A percentile compares a stretch with the other conserved stretches of the same genome.
Conservation (phyloP, 2,329 filamentous ascomycete genomes). For the Penicillium sp. region DNA sequence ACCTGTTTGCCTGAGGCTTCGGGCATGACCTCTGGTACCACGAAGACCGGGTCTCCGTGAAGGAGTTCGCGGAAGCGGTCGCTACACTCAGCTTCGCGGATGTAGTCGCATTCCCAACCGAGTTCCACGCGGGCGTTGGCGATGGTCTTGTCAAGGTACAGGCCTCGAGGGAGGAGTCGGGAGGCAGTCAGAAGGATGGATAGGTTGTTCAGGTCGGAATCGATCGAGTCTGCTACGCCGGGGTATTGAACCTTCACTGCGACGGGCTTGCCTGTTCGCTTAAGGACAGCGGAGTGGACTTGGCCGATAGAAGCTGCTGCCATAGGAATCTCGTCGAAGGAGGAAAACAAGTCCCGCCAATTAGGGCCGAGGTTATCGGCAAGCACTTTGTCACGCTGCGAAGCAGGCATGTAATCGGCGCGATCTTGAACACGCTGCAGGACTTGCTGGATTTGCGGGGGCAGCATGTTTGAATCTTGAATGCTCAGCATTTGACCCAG, state of each 20-base stretch:
- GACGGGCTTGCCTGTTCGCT: conserved; percentile 71
- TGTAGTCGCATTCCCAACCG: conserved; percentile 96
- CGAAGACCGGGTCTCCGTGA: conserved; percentile 74
- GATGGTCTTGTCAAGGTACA: conserved; percentile 96
- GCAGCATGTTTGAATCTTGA: conserved; percentile 92
- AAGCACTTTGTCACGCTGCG: conserved; percentile 85
- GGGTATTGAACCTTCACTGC: conserved; percentile 98
- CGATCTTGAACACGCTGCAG: conserved; percentile 93
- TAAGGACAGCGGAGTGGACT: conserved; percentile 82
- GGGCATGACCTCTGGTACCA: conserved; percentile 73
- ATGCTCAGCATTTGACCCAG: conserved; percentile 98
- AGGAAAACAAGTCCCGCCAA: conserved; percentile 80
- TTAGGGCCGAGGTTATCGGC: conserved; percentile 73
- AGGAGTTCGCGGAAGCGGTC: conserved; percentile 75
- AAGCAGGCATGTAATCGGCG: conserved; percentile 96
- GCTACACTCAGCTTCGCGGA: conserved; percentile 81
- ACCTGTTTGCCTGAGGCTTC: conserved; percentile 85
- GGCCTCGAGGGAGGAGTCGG: conserved; percentile 81
- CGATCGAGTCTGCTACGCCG: conserved; percentile 91
- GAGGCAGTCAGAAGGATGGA: conserved; percentile 88
- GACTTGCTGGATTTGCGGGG: conserved; percentile 81
- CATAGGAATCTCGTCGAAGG: conserved; percentile 88
- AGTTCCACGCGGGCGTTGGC: conserved; percentile 90
- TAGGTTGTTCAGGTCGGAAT: conserved; percentile 93
- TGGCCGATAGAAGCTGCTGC: conserved; percentile 97